Conservation (phyloP, 2,329 filamentous ascomycete genomes). For the Alternaria panax region DNA sequence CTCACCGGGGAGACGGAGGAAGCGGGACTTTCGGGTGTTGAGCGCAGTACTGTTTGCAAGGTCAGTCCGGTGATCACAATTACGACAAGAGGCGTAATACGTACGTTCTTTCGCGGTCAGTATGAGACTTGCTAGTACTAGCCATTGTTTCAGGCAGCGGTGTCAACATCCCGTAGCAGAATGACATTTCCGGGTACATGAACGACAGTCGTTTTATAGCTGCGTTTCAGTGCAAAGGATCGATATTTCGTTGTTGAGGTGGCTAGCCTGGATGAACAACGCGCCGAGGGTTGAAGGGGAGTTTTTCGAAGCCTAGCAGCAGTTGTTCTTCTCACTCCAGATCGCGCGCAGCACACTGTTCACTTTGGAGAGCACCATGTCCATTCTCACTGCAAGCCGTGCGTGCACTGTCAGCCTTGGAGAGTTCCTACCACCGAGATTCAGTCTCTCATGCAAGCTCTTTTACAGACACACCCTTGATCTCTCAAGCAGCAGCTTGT, state of each 20-base stretch:
- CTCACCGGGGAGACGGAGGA: not conserved
- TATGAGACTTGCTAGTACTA: not conserved
- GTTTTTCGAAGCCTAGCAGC: not conserved
- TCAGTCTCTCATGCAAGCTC: not conserved
- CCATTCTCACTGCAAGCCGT: not conserved
- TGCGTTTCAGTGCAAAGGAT: not conserved
- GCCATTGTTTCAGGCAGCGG: not conserved
- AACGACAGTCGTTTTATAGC: not conserved
- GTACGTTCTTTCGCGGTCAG: not conserved
- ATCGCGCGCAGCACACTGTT: too few relatives aligned
- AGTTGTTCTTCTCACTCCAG: not conserved
- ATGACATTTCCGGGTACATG: not conserved
- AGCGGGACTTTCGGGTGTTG: not conserved
- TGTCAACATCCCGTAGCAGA: not conserved
- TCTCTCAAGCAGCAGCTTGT: slow-evolving; percentile 20
- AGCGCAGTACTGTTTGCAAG: not conserved
- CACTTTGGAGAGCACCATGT: too few relatives aligned
- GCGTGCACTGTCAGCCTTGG: not conserved
- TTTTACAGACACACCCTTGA: not conserved
- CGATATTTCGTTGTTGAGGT: not conserved
- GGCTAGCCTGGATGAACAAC: not conserved
- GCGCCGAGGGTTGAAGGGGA: not conserved
- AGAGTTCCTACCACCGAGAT: not conserved
- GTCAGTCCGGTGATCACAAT: not conserved
- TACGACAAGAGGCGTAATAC: not conserved